Base-by-base conservation (phyloP, 495 filamentous ascomycete species). In the Penicillium malachiteum region DNA sequence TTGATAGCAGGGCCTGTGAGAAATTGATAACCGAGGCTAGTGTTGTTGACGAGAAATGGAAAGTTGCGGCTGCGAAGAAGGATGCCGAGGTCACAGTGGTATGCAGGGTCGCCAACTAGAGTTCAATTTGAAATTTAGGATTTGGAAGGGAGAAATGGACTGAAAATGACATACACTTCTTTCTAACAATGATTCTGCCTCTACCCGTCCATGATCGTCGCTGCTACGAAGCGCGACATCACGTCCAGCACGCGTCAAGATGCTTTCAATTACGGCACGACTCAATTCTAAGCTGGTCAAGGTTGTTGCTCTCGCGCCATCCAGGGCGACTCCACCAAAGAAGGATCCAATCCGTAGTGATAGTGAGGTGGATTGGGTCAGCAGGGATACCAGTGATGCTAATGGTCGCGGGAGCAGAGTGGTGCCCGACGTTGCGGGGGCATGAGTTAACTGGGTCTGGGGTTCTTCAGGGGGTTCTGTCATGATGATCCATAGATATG, bases 251-350 rank as follows among this genome's bases (percentile, higher is more conserved):
- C 84, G 77, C 30, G 73, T 79, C 17, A 92, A 59, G 48, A 90
- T 81, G 11, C 81, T 81, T 61, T 90, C 87, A 40, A 91, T 74
- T 7, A 89, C 68, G 37, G 79, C 80, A 35, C 87, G 79, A 47
- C 85, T 83, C 12, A 91, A 62, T 71, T 89, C 87, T 14, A 92
- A 65, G 40, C 85, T 81, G 0, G 87, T 87, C 50, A 91, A 68
- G 3, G 88, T 88, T 4, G 87, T 87, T 41, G 81, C 71, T 56
- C 86, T 81, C 45, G 85, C 86, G 11, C 84, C 82, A 66, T 85
- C 81, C 33, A 92, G 65, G 7, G 85, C 81, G 38, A 82, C 78
- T 5, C 83, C 82, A 2, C 87, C 83, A 14, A 92, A 76, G 44
- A 85, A 77, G 0, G 83, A 84, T 6, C 86, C 83, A n/a, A 91